These are phyloP conservation scores for Odontarrhena argentea DNA, from an alignment of 345 rosid genomes.

Conservation along the genomic window DNA sequence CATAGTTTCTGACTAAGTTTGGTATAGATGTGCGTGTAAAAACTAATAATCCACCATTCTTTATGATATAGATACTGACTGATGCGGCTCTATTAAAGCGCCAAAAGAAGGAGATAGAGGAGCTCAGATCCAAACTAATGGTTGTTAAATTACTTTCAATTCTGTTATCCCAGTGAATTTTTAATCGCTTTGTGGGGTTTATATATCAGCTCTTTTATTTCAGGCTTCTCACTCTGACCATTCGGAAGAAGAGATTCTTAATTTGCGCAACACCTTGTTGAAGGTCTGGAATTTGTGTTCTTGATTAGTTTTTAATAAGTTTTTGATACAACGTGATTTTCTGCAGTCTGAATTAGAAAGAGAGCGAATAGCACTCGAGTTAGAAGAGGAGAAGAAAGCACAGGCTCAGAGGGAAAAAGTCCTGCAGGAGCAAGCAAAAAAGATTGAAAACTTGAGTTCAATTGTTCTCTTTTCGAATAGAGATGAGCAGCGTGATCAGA, in stretches of 20 bases:
- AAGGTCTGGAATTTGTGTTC: constrained; percentile 54
- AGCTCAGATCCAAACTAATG: constrained; percentile 90
- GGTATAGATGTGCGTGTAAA: constrained; percentile 20
- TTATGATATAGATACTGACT: constrained; percentile 65
- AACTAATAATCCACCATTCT: constrained; percentile 6
- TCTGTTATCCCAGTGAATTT: constrained; percentile 2
- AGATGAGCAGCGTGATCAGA: constrained; percentile 62
- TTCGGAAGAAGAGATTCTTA: constrained; percentile 86
- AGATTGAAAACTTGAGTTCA: constrained; percentile 84
- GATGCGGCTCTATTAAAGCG: constrained; percentile 97
- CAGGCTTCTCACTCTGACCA: constrained; percentile 91
- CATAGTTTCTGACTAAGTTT: background rate
- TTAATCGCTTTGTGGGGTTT: constrained; percentile 11
- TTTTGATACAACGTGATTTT: constrained; percentile 10
- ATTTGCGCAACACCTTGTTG: constrained; percentile 81
- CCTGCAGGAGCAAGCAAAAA: constrained; percentile 89
- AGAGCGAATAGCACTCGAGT: constrained; percentile 84
- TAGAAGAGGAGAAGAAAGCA: constrained; percentile 95
- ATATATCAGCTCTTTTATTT: constrained; percentile 23
- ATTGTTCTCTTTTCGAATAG: constrained; percentile 80
- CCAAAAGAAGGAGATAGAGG: constrained; percentile 96
- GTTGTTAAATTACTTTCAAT: constrained; percentile 39
- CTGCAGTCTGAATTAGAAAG: constrained; percentile 89
- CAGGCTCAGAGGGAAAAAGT: constrained; percentile 91
- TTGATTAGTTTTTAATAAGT: constrained; percentile 18